Base-by-base conservation (phyloP, 305 asterid genomes). In the Ilex paraguariensis region DNA sequence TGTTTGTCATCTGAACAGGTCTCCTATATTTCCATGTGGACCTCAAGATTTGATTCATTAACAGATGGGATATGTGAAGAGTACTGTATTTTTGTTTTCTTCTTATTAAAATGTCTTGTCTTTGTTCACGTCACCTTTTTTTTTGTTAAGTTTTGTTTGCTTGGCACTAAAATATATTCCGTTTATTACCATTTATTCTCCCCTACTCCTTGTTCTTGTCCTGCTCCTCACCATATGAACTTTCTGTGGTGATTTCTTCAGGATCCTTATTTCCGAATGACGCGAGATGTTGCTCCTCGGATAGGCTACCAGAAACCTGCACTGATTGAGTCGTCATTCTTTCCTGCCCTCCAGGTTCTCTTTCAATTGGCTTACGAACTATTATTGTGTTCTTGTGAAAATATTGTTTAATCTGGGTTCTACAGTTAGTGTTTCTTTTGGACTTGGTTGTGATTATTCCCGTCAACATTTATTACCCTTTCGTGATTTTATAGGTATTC, bases 241-340 rank as follows among this genome's bases (percentile, higher is more conserved):
- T 13, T 33, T 57, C 16, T 57, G n/a, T 59, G 36, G 13, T 39
- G 16, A 63, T 31, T 64, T 67, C 30, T 79, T 60, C 87, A 92
- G 97, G 97, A 92, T 76, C 97, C 98, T 61, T 92, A 92, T 77
- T 92, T 92, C 75, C 88, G 97, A 73, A 92, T 92, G 98, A 92
- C 98, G 17, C 77, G 98, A 60, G 98, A 92, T 70, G 97, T 92
- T 75, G 97, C 98, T 75, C 97, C 98, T 32, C 81, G 98, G 63
- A 61, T 89, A 75, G 95, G 93, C 65, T 92, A 84, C 76, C 87
- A 81, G 62, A 92, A 92, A 79, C 97, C 98, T 66, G 87, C 97
- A 36, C 69, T 91, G 87, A 88, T 91, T 53, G 98, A 91, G 75
- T 88, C 98, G 61, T 74, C 79, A 52, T 91, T 91, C 81, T 91